Evolutionary conservation across 164 flowering plant genomes (phyloP), one percentile per base, ranked within the genome.

Genomic region (Macadamia integrifolia): DNA sequence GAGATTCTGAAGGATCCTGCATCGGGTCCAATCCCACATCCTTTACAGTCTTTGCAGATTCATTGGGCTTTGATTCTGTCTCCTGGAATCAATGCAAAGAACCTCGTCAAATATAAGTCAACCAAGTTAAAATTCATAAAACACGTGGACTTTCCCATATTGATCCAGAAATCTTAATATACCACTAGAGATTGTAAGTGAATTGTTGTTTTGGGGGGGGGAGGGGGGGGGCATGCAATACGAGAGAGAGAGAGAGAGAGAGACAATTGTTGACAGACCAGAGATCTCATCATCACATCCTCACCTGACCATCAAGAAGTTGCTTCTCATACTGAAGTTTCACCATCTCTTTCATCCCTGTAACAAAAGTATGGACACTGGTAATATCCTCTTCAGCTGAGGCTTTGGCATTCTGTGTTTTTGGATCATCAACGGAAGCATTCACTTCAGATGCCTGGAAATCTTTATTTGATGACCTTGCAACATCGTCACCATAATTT

Each of bases 291-390:
- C 17, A 53, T 53, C 55, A 58, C 12, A 56, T 48, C 15, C 72
- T 73, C 58, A 90, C 98, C 95, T 87, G 82, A 60, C 78, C 82
- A 31, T 79, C 81, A 50, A 48, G 78, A 65, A 77, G 80, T 71
- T 87, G 82, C 59, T 84, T 83, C 68, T 82, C 86, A 75, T 78
- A 83, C 64, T 86, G 85, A 61, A 77, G 77, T 70, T 87, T 82
- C 58, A 91, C 94, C 89, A 85, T 86, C 69, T 88, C 88, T 77
- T 88, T 89, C 65, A 92, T 72, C 56, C 87, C 98, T 13, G 87
- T 81, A 72, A 89, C 94, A 79, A 89, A 91, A 67, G 82, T 78
- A 15, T 75, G 83, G 60, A 95, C 74, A 78, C 93, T 88, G 58
- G 94, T 84, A 66, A 91, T 80, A 77, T 87, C 96, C 61, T 86